Base-by-base conservation (phyloP, 176 grass and related monocot genomes). In the Saccharum officinarum region DNA sequence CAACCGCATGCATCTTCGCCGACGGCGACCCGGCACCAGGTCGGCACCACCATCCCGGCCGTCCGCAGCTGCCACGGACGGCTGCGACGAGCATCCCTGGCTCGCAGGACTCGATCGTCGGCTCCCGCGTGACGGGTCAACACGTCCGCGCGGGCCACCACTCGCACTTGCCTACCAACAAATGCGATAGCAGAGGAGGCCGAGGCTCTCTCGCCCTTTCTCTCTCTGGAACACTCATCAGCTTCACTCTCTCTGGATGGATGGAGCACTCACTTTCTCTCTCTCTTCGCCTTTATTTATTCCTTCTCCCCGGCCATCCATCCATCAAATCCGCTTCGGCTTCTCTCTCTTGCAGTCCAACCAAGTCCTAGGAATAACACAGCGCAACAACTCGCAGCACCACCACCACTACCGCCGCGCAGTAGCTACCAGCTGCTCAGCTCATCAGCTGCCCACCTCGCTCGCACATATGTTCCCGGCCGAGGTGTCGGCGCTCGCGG, bases 21-120 rank as follows among this genome's bases (percentile, higher is more conserved):
- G 85, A 87, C 10, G n/a, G n/a, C n/a, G n/a, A n/a, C n/a, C n/a
- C n/a, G n/a, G n/a, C n/a, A n/a, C n/a, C n/a, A n/a, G n/a, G n/a
- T n/a, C n/a, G 40, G 89, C 89, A 90, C 78, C 41, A 82, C 88
- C 70, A 91, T 91, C 89, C 4, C 81, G 16, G 77, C 85, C 89
- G 81, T 91, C 71, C 81, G 64, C 52, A 69, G 4, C 11, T 55
- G 6, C 64, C 16, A 30, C 16, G 71, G 72, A 77, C 72, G 68
- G 68, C 68, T 10, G 67, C 34, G 8, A 39, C 8, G 67, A 3
- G 18, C 22, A 57, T 67, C 80, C 89, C 89, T 83, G 39, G 8
- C 80, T 49, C 74, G 17, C 50, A 54, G 17, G 85, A 74, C 76
- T 87, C n/a, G n/a, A n/a, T n/a, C 80, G 8, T 16, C 31, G 54